Base-by-base conservation (phyloP, 2,329 filamentous ascomycete genomes). In the Calonectria multiphialidica region DNA sequence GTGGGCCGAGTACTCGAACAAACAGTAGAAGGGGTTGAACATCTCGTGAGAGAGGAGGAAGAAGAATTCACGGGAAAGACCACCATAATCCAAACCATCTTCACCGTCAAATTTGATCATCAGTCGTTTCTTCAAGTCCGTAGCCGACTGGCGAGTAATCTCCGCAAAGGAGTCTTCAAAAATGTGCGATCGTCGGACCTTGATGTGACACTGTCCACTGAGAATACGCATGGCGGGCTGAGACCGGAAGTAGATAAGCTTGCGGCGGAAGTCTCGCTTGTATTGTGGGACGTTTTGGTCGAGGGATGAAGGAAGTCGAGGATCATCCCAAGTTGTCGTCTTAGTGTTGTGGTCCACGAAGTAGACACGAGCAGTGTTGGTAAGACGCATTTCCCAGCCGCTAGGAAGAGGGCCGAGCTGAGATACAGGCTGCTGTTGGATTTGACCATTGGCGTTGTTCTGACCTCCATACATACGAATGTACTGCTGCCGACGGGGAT, bases 61-160 rank as follows among this genome's bases (percentile, higher is more conserved):
- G 89, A 99, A 99, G 88, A 99, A 99, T 86, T 99, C 97, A 90
- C 96, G 91, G 42, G 97, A 99, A 68, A 99, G 90, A 89, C 97
- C 97, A 84, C 97, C 97, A 81, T 99, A 99, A 85, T 99, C 97
- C 73, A 99, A 87, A 85, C 97, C 97, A 80, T 99, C 97, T 86
- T 99, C 97, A 61, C 97, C 97, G 78, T 99, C 97, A 79, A 99
- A 99, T 87, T 99, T 99, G 86, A 99, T 98, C 97, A 99, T 99
- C 76, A 99, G 86, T 61, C 97, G 92, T 87, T 99, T 99, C 92
- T 99, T 99, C 75, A 99, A 86, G 84, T 99, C 97, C 18, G 94
- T 96, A 62, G 97, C 95, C 72, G 95, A 98, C 86, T 98, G 97
- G 65, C 96, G 92, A 88, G 98, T 98, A 78, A 99, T 98, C 85